Base-by-base conservation (phyloP, 2,329 filamentous ascomycete species). In the Emergomyces orientalis region DNA sequence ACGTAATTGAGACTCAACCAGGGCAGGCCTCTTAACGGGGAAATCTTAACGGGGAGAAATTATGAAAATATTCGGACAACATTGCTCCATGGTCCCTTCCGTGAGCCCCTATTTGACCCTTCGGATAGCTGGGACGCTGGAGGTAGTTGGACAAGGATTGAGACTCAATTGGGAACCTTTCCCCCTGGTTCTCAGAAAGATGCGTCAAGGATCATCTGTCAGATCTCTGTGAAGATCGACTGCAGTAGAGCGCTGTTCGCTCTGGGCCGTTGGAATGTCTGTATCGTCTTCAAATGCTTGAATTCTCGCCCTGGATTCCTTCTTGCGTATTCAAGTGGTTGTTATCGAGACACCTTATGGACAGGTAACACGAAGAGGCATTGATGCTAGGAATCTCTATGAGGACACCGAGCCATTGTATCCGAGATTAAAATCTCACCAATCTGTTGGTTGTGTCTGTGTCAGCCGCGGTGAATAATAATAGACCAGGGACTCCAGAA, bases 391-490 rank as follows among this genome's bases (percentile, higher is more conserved):
- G 9, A 17, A 37, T 19, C 32, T n/a, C 49, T 52, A 4, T 32
- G 49, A 30, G 49, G 2, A 6, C 17, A n/a, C 52, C 22, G 17
- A 37, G 27, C 13, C 11, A 19, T 11, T 55, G 52, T 55, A n/a
- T 55, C 52, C 30, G 27, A 55, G 30, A 57, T 57, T 41, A 57
- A 34, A 57, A 34, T 34, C 52, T 55, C 52, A 37, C 27, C 17
- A 30, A 27, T 22, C 2, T 47, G 9, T 47, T 47, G 47, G 19
- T 27, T 51, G 47, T 51, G 47, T 30, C 19, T 30, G 45, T 5
- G 22, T 27, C 25, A 14, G 25, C 11, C 5, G 25, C 13, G 6
- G 22, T 7, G 25, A 8, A 47, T 9, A 17, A 17, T 25, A 27
- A 27, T 27, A 51, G 11, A 11, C 6, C 3, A 27, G 25, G 14